Conservation (phyloP, 805 yeast genomes). For the Candida lessepsii region DNA sequence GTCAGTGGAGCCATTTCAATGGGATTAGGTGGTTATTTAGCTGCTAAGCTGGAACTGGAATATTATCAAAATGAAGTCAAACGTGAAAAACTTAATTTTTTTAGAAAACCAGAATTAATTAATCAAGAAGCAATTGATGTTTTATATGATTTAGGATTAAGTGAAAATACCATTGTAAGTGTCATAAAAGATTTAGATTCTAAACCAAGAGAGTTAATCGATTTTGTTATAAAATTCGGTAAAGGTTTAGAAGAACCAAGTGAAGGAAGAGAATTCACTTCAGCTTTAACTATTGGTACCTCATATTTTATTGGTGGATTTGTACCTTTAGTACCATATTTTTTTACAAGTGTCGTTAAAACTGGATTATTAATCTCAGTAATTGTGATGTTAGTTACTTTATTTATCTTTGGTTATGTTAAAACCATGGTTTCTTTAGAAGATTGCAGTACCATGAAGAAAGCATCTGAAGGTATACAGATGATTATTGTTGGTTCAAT, state of each 20-base stretch:
- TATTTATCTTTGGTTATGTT: slow-evolving; percentile 81
- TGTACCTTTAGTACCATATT: slow-evolving; percentile 87
- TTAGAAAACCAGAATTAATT: slow-evolving; percentile 59
- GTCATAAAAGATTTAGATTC: slow-evolving; percentile 78
- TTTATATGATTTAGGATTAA: slow-evolving; percentile 67
- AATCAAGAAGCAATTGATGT: slow-evolving; percentile 82
- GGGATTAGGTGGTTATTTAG: slow-evolving; percentile 97
- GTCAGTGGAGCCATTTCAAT: slow-evolving; percentile 96
- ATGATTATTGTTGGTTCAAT: slow-evolving; percentile 96
- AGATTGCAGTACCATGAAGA: slow-evolving; percentile 59
- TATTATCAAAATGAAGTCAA: slow-evolving; percentile 71
- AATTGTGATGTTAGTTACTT: slow-evolving; percentile 77
- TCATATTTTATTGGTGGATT: slow-evolving; percentile 92
- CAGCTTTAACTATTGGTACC: slow-evolving; percentile 87
- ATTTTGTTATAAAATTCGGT: slow-evolving; percentile 83
- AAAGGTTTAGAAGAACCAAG: slow-evolving; percentile 96
- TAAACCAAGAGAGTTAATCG: slow-evolving; percentile 75
- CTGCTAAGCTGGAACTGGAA: slow-evolving; percentile 86
- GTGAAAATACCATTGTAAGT: slow-evolving; percentile 68
- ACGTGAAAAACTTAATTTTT: slow-evolving; percentile 66
- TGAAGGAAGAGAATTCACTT: slow-evolving; percentile 81
- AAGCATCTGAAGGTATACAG: slow-evolving; percentile 77
- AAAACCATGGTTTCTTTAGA: slow-evolving; percentile 83
- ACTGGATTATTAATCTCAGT: slow-evolving; percentile 75
- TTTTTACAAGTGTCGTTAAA: slow-evolving; percentile 73